These are phyloP conservation scores for Diospyros lotus DNA, from an alignment of 148 eudicot genomes.

Conservation along the genomic window DNA sequence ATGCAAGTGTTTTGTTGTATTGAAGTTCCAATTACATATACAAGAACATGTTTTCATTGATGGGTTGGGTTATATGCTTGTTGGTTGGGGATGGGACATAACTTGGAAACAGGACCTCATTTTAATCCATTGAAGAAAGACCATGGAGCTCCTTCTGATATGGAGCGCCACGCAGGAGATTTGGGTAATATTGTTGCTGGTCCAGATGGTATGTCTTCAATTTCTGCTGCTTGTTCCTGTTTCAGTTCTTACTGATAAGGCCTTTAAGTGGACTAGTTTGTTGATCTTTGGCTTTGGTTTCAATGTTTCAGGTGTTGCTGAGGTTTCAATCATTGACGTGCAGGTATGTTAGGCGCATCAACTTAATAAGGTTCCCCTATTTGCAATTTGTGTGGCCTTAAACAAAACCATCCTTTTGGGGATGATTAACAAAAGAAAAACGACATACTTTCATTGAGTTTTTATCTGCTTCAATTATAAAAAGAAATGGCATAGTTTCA, in stretches of 20 bases:
- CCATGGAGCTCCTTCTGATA: slow-evolving; percentile 83
- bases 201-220: slow-evolving; percentile 48
- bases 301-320: slow-evolving; percentile 64
- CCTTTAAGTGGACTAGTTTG: not conserved
- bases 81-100: not conserved
- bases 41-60: too few species aligned
- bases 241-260: not conserved
- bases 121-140: slow-evolving; percentile 74
- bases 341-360: slow-evolving; percentile 37
- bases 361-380: too few species aligned
- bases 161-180: slow-evolving; percentile 85
- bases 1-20: too few species aligned
- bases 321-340: slow-evolving; percentile 58
- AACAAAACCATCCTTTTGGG: not conserved
- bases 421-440: not conserved
- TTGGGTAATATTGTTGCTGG: slow-evolving; percentile 87
- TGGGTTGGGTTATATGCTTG: not conserved
- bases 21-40: not conserved
- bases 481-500: not conserved
- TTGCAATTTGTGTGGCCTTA: not conserved
- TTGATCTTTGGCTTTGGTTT: not conserved
- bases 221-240: not conserved
- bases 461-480: too few species aligned
- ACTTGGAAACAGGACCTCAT: slow-evolving; percentile 59
- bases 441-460: too few species aligned